Conservation (phyloP, 2,329 filamentous ascomycete genomes). For the Pezicula radicicola region DNA sequence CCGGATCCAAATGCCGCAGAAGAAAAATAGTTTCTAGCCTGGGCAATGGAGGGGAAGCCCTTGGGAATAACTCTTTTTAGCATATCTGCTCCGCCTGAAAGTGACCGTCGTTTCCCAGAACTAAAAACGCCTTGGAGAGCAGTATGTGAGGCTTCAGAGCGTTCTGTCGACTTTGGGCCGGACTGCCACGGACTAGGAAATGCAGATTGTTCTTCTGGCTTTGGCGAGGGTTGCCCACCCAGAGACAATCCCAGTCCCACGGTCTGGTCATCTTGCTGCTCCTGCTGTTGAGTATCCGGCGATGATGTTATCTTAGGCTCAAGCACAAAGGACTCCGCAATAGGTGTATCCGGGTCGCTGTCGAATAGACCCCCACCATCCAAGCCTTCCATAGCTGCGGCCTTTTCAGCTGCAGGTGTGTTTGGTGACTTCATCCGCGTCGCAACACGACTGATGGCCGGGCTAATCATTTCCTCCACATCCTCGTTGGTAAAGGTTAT, state of each 20-base stretch:
- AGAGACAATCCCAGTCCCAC: constrained; percentile 9
- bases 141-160: constrained; percentile 28
- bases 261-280: no score
- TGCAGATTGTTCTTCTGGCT: constrained; percentile 10
- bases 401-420: constrained; percentile 57
- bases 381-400: constrained; percentile 50
- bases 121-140: constrained; percentile 44
- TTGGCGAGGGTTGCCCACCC: constrained; percentile 25
- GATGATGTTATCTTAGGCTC: no score
- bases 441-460: constrained; percentile 53
- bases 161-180: constrained; percentile 34
- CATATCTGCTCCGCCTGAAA: constrained; percentile 54
- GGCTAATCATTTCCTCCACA: constrained; percentile 57
- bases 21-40: constrained; percentile 25
- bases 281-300: no score
- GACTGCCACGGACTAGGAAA: constrained; percentile 38
- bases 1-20: constrained; percentile 13
- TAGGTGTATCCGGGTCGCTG: constrained; percentile 28
- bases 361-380: constrained; percentile 40
- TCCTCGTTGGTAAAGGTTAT: constrained; percentile 40
- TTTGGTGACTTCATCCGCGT: constrained; percentile 51
- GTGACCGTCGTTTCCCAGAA: constrained; percentile 42
- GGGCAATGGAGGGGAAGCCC: constrained; percentile 46
- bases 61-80: constrained; percentile 52
- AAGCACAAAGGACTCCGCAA: constrained; percentile 4